A percentile compares a stretch with the other conserved stretches of the same genome.
phyloP scores from a whole-genome alignment of 2,329 filamentous ascomycete species.

The Cordyceps javanica region DNA sequence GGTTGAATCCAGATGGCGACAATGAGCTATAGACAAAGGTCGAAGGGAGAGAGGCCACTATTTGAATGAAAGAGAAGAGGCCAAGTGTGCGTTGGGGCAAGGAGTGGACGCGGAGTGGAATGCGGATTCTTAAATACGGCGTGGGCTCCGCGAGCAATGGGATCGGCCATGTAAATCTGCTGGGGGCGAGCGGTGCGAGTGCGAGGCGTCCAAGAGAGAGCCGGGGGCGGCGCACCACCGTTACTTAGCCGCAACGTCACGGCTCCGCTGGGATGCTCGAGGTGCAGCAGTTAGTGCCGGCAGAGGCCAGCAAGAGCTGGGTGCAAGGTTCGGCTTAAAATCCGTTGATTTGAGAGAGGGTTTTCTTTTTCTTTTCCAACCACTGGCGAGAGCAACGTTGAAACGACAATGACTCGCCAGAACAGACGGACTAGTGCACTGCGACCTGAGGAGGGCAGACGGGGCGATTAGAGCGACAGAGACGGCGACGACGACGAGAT shows the following conservation, averaged over 20 bases:
- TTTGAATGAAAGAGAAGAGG: not conserved
- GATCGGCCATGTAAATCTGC: constrained; percentile 3
- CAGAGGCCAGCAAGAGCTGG: not conserved
- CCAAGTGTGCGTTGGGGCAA: not conserved
- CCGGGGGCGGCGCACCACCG: not conserved
- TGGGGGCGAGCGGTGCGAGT: not conserved
- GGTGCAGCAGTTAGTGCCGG: constrained; percentile 1
- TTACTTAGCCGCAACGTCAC: constrained; percentile 22
- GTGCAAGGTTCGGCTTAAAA: constrained; percentile 5
- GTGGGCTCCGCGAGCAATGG: not conserved
- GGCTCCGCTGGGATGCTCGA: constrained; percentile 21
- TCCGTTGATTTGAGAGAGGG: too few relatives aligned
- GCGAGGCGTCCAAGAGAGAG: constrained; percentile 1
- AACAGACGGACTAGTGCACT: not conserved
- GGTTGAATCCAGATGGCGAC: constrained; percentile 9
- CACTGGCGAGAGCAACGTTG: too few relatives aligned
- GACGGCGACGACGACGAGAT: not conserved
- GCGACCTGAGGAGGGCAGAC: not conserved
- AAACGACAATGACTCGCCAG: not conserved
- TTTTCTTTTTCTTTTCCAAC: too few relatives aligned
- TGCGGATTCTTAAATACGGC: constrained; percentile 5
- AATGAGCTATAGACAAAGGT: not conserved
- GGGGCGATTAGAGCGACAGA: not conserved
- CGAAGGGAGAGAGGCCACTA: not conserved
- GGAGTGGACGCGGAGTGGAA: constrained; percentile 1